These are phyloP conservation scores for Bimuria novae-zelandiae DNA, from an alignment of 2,329 filamentous ascomycete genomes.

Conservation along the genomic window DNA sequence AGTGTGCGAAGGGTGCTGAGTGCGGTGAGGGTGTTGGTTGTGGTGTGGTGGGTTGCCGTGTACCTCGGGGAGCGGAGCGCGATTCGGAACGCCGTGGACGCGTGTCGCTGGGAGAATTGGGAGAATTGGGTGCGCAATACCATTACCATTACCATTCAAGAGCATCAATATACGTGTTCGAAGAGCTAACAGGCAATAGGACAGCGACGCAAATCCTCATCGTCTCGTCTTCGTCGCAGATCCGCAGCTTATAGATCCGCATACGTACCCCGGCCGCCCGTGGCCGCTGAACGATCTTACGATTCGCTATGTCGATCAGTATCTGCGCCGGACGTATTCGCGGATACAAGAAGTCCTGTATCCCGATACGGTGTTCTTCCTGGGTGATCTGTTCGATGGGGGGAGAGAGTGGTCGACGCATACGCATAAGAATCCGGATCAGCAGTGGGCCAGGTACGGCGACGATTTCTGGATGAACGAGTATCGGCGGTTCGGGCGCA, in stretches of 20 bases:
- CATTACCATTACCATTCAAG: background rate
- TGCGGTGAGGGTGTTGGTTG: conserved; percentile 58
- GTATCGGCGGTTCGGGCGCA: conserved; percentile 80
- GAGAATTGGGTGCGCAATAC: conserved; percentile 77
- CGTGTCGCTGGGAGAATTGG: conserved; percentile 85
- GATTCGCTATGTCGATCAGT: conserved; percentile 81
- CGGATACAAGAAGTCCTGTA: conserved; percentile 73
- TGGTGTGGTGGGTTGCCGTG: conserved; percentile 75
- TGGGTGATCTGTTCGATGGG: conserved; percentile 94
- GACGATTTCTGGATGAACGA: conserved; percentile 85
- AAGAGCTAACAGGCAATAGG: conserved; percentile 57
- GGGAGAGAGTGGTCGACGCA: conserved; percentile 90
- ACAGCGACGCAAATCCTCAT: conserved; percentile 76
- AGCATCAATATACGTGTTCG: background rate
- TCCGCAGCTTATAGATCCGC: conserved; percentile 88
- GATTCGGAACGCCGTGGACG: conserved; percentile 71
- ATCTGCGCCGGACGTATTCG: conserved; percentile 81
- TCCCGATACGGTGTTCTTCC: conserved; percentile 88
- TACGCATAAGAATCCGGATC: conserved; percentile 58
- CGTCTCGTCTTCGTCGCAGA: conserved; percentile 85
- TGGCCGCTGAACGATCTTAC: conserved; percentile 72
- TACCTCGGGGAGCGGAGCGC: conserved; percentile 84
- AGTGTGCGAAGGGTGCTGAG: conserved; percentile 30
- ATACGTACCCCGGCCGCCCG: conserved; percentile 87
- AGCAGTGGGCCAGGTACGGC: conserved; percentile 75